Conservation (phyloP, 208 protist genomes). For the Zelonia costaricensis region DNA sequence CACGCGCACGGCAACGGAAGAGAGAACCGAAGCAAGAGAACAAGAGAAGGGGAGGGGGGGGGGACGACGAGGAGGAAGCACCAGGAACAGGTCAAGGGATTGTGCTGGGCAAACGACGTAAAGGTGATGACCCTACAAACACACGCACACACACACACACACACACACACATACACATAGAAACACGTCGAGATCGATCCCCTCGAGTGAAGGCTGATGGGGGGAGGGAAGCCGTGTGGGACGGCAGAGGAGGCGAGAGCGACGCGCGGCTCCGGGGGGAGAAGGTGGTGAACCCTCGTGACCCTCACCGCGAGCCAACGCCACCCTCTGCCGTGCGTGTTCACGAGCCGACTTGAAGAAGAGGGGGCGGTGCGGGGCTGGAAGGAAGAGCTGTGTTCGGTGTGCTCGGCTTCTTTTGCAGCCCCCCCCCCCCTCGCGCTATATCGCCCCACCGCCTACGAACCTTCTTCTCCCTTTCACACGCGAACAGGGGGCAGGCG, state of each 20-base stretch:
- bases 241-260: background rate
- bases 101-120: too few relatives aligned
- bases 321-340: background rate
- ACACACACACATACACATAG: background rate
- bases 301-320: background rate
- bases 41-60: background rate
- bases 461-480: too few relatives aligned
- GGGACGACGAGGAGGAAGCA: background rate
- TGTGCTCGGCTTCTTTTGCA: too few relatives aligned
- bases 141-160: conserved; percentile 1
- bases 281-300: too few relatives aligned
- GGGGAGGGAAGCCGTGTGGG: background rate
- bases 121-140: too few relatives aligned
- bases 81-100: too few relatives aligned
- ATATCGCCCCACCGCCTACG: too few relatives aligned
- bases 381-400: too few relatives aligned
- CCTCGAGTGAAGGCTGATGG: background rate
- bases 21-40: background rate
- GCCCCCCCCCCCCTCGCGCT: too few relatives aligned
- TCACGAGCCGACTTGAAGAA: too few relatives aligned
- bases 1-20: conserved; percentile 26
- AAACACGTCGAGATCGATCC: background rate
- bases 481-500: conserved; percentile 34
- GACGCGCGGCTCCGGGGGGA: too few relatives aligned
- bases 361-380: too few relatives aligned